Base-by-base conservation (phyloP, 305 asterid genomes). In the Solanum hybrid region DNA sequence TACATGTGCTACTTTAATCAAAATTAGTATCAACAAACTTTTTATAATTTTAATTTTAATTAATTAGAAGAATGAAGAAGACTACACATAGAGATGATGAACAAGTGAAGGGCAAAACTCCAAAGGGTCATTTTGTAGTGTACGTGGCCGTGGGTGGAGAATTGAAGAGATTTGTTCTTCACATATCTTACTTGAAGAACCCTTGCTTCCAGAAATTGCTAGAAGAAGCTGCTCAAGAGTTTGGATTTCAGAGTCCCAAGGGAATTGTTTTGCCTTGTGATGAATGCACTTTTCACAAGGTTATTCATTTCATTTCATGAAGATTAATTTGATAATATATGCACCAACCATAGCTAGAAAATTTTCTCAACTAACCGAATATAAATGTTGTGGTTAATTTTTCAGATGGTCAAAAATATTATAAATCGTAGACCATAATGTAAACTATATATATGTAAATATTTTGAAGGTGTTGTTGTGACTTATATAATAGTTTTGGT, bases 71-170 rank as follows among this genome's bases (percentile, higher is more conserved):
- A 17, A 84, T 84, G 75, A 37, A 32, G 42, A 87, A 80, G 22
- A 85, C 94, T 7, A 93, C 95, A 42, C 71, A 69, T 34, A 64
- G 60, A 80, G 64, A 85, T 26, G 37, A 13, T 35, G 16, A 42
- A 3, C 86, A 79, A 75, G 69, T 26, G 91, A 90, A 29, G 88
- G 85, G 27, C 14, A 88, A 51, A 26, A 86, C 95, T 17, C 95
- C 95, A 38, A 95, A 90, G 88, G 94, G 97, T 88, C 95, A 93
- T 80, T 94, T 94, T n/a, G 97, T 88, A 84, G 94, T 94, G 29
- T 94, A 94, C 11, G 97, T 93, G 10, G 97, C 40, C 11, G 40
- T 37, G 42, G 42, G 96, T 3, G 91, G 77, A 14, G 92, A 91
- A 10, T n/a, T 71, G 90, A 90, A 87, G 73, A 92, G 96, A 91